These are phyloP conservation scores for Monilinia laxa DNA, from an alignment of 2,329 filamentous ascomycete species.

Conservation along the genomic window DNA sequence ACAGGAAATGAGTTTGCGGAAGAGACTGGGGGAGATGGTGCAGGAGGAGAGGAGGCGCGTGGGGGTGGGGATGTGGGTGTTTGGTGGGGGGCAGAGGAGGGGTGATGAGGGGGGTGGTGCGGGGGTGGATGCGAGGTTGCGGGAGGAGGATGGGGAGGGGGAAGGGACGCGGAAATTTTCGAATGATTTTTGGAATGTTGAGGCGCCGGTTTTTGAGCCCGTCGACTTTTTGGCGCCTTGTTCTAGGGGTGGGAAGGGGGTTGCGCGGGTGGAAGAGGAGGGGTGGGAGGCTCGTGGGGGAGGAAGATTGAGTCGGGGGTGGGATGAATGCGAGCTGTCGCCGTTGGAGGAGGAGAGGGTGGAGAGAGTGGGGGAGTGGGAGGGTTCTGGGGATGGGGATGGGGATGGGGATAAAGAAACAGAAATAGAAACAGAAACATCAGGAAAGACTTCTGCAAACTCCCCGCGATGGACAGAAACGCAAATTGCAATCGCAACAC, in stretches of 20 bases:
- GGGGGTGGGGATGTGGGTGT: no score
- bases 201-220: background rate
- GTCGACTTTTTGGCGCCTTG: background rate
- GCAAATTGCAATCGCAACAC: background rate
- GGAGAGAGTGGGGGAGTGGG: background rate
- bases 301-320: background rate
- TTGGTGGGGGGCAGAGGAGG: background rate
- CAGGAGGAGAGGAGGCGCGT: slow-evolving; percentile 43
- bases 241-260: no score
- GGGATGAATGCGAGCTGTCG: slow-evolving; percentile 11
- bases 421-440: no score
- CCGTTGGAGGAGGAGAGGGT: background rate
- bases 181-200: slow-evolving; percentile 3
- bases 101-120: background rate
- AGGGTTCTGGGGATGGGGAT: background rate
- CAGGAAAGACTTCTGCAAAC: background rate
- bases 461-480: background rate
- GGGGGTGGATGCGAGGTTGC: background rate
- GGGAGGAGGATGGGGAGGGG: background rate
- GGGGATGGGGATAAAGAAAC: background rate
- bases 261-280: no score
- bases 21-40: slow-evolving; percentile 53
- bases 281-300: background rate
- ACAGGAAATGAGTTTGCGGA: slow-evolving; percentile 49
- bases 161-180: background rate